Percentiles rank a stretch among this genome's conserved stretches.
Evolutionary conservation across 352 stramenopile species (phyloP).

Genomic region (Peronospora belbahrii): DNA sequence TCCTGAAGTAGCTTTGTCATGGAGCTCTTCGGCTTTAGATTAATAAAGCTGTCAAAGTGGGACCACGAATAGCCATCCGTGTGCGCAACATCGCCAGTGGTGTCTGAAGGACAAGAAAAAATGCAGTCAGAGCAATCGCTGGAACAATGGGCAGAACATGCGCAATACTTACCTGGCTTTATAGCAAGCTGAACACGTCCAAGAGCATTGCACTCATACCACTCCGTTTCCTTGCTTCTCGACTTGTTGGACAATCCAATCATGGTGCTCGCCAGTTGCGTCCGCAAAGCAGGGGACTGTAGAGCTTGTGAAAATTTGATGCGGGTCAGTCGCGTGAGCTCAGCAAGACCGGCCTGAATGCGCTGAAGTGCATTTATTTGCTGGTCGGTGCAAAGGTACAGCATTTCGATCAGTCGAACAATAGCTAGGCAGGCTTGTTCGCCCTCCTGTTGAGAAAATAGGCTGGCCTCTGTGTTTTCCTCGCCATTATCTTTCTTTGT

Average conservation of each 20-base stretch:
- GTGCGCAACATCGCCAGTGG: conserved; percentile 33
- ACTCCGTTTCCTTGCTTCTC: conserved; percentile 68
- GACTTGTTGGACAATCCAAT: conserved; percentile 72
- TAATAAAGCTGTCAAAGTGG: conserved; percentile 66
- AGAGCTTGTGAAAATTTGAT: conserved; percentile 55
- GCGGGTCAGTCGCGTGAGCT: conserved; percentile 44
- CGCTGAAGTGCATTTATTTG: conserved; percentile 65
- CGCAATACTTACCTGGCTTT: conserved; percentile 32
- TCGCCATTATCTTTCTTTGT: conserved; percentile 17
- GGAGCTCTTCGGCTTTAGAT: conserved; percentile 30
- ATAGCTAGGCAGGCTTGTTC: conserved; percentile 55
- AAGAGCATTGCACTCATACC: conserved; percentile 72
- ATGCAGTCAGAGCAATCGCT: conserved; percentile 1
- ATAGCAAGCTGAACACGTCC: conserved; percentile 50
- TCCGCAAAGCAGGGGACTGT: conserved; percentile 52
- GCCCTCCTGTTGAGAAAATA: conserved; percentile 42
- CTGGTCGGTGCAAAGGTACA: conserved; percentile 68
- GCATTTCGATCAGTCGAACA: conserved; percentile 71
- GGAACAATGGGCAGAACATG: not conserved
- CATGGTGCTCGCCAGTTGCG: conserved; percentile 50
- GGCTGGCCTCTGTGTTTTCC: not conserved
- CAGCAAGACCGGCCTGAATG: conserved; percentile 47
- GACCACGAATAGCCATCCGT: conserved; percentile 79
- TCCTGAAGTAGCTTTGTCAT: conserved; percentile 56
- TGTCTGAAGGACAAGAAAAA: conserved; percentile 12